Evolutionary conservation across 192 early-diverging fungal species (phyloP), one percentile per base, ranked within the genome.

Genomic region (Coemansia sp.): DNA sequence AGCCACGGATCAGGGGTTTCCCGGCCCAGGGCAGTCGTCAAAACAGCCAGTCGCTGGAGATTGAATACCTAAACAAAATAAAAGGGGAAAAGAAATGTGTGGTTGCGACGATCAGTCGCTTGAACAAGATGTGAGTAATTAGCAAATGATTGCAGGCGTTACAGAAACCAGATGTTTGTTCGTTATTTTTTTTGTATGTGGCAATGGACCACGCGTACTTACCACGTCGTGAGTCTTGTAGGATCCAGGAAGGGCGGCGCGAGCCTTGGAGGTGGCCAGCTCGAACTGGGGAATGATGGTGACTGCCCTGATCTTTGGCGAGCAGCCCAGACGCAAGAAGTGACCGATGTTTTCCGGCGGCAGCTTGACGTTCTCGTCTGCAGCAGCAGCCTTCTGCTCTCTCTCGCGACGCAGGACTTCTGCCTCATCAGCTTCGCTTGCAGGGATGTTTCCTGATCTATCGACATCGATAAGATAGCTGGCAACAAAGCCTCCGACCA

Each of bases 401-500:
- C 74, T 57, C 22, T 73, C 67, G 3, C 64, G 67, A 35, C 52
- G 68, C 65, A 62, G 33, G 11, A 38, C 62, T 33, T 61, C 53
- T 2, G 76, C 39, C 28, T 59, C 61, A 45, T 61, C 58, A 7
- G 75, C 57, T 51, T 82, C 83, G 61, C 70, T 79, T 7, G 52
- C 70, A 1, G 82, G 82, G 45, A 76, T 62, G n/a, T 72, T 61
- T n/a, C 63, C 72, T 4, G 75, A 58, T 1, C 76, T 60, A 39
- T 79, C 78, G 11, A 76, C 78, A 51, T 91, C 88, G 5, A 87
- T 70, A 71, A 94, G 70, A 75, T 96, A 98, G 62, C 90, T 90
- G 28, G 93, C 92, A 8, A 97, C 89, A 81, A 98, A 97, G 12
- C 97, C 97, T 64, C 98, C 98, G 37, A 97, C 87, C 28, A 99